Evolutionary conservation across 139 green algal genomes (phyloP).

Genomic region (Tetradesmus obliquus): DNA sequence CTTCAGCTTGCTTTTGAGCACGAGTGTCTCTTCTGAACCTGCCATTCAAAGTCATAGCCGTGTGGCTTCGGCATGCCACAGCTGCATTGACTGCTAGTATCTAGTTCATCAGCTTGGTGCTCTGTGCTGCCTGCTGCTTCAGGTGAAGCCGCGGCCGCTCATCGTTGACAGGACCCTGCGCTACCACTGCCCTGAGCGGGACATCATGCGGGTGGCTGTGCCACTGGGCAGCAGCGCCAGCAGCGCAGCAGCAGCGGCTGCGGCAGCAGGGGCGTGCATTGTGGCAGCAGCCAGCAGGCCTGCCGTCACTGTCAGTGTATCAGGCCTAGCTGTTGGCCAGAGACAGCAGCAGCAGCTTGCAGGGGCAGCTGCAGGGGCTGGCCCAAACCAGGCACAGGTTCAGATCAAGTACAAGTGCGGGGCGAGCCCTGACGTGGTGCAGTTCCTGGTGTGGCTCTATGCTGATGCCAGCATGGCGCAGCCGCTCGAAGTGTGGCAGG

Average conservation of each 20-base stretch:
- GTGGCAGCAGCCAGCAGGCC: constrained; percentile 27
- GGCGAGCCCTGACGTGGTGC: constrained; percentile 55
- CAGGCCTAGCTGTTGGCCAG: background rate
- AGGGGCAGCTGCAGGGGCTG: background rate
- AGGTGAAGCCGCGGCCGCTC: constrained; percentile 54
- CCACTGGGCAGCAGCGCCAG: background rate
- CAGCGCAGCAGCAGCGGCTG: background rate
- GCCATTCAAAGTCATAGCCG: background rate
- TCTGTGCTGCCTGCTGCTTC: background rate
- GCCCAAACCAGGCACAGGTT: constrained; percentile 32
- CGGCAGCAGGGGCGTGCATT: background rate
- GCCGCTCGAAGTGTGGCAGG: constrained; percentile 71
- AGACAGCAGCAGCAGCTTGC: constrained; percentile 3
- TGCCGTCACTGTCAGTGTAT: background rate
- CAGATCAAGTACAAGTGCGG: constrained; percentile 67
- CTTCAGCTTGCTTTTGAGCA: too few species aligned
- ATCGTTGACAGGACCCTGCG: constrained; percentile 73
- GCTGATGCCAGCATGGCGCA: constrained; percentile 59
- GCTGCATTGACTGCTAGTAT: background rate
- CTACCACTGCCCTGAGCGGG: constrained; percentile 18
- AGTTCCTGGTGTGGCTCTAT: constrained; percentile 72
- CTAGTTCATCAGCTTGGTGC: background rate
- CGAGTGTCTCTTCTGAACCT: background rate
- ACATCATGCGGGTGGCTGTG: background rate
- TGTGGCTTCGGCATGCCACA: background rate